These are phyloP conservation scores for Gastrolobium bilobum DNA, from an alignment of 306 rosid species.

Conservation along the genomic window DNA sequence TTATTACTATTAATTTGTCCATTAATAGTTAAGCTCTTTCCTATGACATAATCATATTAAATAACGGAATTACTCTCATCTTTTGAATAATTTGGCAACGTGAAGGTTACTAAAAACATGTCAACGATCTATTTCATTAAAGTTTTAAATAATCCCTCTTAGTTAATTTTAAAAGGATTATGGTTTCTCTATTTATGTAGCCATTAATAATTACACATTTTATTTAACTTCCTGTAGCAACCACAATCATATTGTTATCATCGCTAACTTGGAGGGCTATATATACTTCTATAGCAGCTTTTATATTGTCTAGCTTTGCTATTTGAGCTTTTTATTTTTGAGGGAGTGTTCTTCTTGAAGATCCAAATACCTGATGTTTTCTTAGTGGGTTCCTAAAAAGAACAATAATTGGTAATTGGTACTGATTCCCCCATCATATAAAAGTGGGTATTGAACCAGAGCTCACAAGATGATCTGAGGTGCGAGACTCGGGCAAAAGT, in stretches of 20 bases:
- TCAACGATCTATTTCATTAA: slow-evolving; percentile 13
- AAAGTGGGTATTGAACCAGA: slow-evolving; percentile 63
- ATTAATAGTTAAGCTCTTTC: no score
- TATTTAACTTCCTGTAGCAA: slow-evolving; percentile 15
- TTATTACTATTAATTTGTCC: no score
- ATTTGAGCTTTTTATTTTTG: slow-evolving; percentile 37
- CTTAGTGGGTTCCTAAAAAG: slow-evolving; percentile 95
- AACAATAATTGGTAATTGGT: slow-evolving; percentile 86
- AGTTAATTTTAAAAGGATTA: not conserved
- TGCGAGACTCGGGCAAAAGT: no score
- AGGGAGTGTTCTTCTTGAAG: slow-evolving; percentile 42
- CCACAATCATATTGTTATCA: slow-evolving; percentile 34
- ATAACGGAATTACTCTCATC: no score
- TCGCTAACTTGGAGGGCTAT: slow-evolving; percentile 30
- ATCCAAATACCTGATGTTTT: slow-evolving; percentile 53
- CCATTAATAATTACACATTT: slow-evolving; percentile 34
- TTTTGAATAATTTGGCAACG: not conserved
- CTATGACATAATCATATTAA: no score
- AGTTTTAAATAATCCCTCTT: slow-evolving; percentile 11
- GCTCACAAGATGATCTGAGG: no score
- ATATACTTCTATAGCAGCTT: slow-evolving; percentile 25
- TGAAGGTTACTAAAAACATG: slow-evolving; percentile 23
- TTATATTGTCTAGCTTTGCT: slow-evolving; percentile 41
- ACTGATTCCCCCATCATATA: slow-evolving; percentile 96
- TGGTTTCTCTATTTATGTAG: slow-evolving; percentile 29